Base-by-base conservation (phyloP, 179 eudicot genomes). In the Spergularia azorica region DNA sequence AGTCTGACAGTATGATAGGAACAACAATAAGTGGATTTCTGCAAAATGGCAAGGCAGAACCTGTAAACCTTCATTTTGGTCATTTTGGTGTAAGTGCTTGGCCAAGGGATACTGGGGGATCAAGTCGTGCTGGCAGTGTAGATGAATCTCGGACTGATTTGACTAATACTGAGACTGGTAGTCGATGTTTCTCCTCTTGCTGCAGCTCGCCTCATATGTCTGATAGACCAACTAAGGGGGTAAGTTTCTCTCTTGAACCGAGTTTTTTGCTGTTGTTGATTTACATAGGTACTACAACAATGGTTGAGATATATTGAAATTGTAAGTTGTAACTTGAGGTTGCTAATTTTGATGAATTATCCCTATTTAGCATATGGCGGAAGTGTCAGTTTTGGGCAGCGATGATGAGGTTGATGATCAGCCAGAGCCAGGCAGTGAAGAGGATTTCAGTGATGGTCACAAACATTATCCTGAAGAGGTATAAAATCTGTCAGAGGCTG, bases 51-150 rank as follows among this genome's bases (percentile, higher is more conserved):
- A 93, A 74, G 81, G 95, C 92, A 67, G 97, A 95, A 81, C 90
- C 95, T 41, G 89, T 93, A 18, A 95, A 95, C 83, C 87, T 95
- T 86, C 98, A 93, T 89, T 95, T 95, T 77, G 98, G 98, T 80
- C 86, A 93, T 84, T 93, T 90, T 65, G 98, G 98, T 67, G 87
- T 95, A 58, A 95, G 98, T 86, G 97, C 98, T 81, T 95, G 98
- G 98, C 97, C 97, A 5, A 85, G 82, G 82, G 97, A 95, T 80
- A 85, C 86, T 56, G 97, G 93, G 67, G 89, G 96, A 72, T 92
- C 98, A 9, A 95, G 98, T 75, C 95, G 83, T 85, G 96, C 93
- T 52, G 79, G 97, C 79, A 95, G 97, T 83, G 85, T 93, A 61
- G 98, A 95, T 76, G 98, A 90, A 68, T 95, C 92, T 10, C 91